A percentile compares a stretch with the other conserved stretches of the same genome.
These are phyloP conservation scores for Cystobasidium slooffiae DNA, from an alignment of 1,284 basidiomycete species.

Conservation along the genomic window DNA sequence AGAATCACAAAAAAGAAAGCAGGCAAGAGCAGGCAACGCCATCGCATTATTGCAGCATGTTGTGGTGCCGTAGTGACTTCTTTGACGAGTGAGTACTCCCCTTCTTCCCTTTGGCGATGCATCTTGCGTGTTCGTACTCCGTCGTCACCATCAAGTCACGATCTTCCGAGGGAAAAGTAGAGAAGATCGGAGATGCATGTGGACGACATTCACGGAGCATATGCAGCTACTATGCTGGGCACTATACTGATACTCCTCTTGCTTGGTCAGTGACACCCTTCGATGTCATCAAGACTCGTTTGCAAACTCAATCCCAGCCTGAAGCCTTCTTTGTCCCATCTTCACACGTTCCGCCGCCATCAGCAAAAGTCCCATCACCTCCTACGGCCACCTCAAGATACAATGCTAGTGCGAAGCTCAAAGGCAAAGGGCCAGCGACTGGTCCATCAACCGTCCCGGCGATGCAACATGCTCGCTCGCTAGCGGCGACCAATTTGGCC, in stretches of 20 bases:
- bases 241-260: constrained; percentile 9
- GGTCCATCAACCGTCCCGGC: constrained; percentile 15
- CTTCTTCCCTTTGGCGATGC: neutral
- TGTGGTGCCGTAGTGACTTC: constrained; percentile 50
- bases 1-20: constrained; percentile 5
- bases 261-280: constrained; percentile 80
- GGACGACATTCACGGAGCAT: neutral
- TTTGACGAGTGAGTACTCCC: constrained; percentile 49
- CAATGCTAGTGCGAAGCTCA: constrained; percentile 3
- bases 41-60: constrained; percentile 51
- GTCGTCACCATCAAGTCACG: constrained; percentile 10
- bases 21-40: constrained; percentile 38
- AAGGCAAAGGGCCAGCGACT: constrained; percentile 27
- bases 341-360: constrained; percentile 46
- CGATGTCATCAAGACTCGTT: constrained; percentile 86
- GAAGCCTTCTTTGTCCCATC: constrained; percentile 49
- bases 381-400: constrained; percentile 40
- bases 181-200: constrained; percentile 11
- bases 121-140: neutral
- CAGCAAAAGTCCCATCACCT: constrained; percentile 38
- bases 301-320: constrained; percentile 50
- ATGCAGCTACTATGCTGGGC: neutral
- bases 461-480: constrained; percentile 40
- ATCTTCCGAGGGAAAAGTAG: neutral
- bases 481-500: constrained; percentile 46